These are phyloP conservation scores for Solanum bulbocastanum DNA, from an alignment of 257 asterid genomes.

Conservation along the genomic window DNA sequence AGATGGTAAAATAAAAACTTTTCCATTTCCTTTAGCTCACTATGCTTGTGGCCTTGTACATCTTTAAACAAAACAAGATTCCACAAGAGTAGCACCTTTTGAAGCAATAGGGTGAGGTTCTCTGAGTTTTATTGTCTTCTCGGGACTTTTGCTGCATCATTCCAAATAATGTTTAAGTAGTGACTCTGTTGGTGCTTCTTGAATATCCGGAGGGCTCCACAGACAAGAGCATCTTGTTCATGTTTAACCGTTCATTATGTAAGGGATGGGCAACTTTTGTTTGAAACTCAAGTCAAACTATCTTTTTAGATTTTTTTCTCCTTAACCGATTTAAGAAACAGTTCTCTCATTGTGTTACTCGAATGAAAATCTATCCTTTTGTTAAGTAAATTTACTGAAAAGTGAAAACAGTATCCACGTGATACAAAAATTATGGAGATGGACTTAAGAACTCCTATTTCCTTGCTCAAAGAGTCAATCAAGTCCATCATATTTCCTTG, in stretches of 20 bases:
- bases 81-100: not conserved
- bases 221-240: not conserved
- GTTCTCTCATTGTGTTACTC: not conserved
- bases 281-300: not conserved
- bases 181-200: not conserved
- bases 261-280: not conserved
- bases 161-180: not conserved
- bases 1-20: constrained; percentile 13
- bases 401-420: not conserved
- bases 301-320: not conserved
- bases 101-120: not conserved
- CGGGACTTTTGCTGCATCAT: not conserved
- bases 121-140: not conserved
- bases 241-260: not conserved
- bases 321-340: not conserved
- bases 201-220: not conserved
- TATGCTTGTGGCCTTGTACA: not conserved
- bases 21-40: not conserved
- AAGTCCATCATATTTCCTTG: not conserved
- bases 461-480: not conserved
- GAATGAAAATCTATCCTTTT: not conserved
- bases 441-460: not conserved
- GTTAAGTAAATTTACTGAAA: not conserved
- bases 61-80: not conserved
- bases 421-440: not conserved